A percentile compares a stretch with the other conserved stretches of the same genome.
Evolutionary conservation across 306 rosid species (phyloP).

Genomic region (Arachis stenosperma): DNA sequence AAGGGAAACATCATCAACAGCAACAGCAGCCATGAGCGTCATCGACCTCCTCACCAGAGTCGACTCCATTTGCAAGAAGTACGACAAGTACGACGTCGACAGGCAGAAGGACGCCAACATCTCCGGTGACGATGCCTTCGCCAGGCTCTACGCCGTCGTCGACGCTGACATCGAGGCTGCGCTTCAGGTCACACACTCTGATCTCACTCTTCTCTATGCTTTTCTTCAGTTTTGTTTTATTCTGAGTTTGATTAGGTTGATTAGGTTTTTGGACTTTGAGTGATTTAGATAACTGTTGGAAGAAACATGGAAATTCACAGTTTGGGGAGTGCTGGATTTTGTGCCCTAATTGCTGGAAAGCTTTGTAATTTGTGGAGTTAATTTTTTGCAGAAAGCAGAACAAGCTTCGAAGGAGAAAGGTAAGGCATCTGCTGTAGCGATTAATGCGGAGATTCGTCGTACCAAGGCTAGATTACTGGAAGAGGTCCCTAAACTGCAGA

Average conservation of each 20-base stretch:
- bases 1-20: background rate
- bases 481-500: constrained; percentile 96
- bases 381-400: constrained; percentile 85
- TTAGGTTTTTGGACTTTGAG: background rate
- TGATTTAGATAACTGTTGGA: background rate
- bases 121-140: constrained; percentile 95
- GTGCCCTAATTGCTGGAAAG: constrained; percentile 14
- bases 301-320: background rate
- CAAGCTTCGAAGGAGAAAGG: constrained; percentile 82
- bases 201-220: background rate
- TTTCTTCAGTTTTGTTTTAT: background rate
- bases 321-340: background rate
- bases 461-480: constrained; percentile 87
- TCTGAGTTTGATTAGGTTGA: background rate
- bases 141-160: constrained; percentile 75
- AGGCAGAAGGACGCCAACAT: constrained; percentile 75
- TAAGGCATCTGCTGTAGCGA: constrained; percentile 85
- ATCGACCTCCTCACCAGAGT: constrained; percentile 94
- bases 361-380: constrained; percentile 1
- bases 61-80: constrained; percentile 92
- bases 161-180: constrained; percentile 79
- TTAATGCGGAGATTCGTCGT: constrained; percentile 99
- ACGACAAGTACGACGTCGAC: constrained; percentile 87
- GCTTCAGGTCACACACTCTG: constrained; percentile 50
- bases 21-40: constrained; percentile 71